phyloP scores from a whole-genome alignment of 2,329 filamentous ascomycete genomes.

The Fusarium ambrosium region DNA sequence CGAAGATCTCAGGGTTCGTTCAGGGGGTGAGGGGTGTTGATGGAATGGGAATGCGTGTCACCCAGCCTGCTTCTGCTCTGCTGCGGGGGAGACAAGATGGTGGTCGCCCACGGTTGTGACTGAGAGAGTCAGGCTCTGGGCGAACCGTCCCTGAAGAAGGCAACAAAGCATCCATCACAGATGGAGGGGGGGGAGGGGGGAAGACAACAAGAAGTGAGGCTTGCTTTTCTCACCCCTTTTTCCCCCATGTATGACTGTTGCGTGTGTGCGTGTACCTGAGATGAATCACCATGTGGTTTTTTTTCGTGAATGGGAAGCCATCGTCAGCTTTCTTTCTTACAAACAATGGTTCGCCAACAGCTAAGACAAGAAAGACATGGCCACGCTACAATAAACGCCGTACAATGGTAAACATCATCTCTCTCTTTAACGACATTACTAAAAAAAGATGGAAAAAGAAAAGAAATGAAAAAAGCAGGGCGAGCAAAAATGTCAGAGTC shows the following conservation, averaged over 20 bases:
- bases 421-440: not conserved
- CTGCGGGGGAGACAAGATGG: not conserved
- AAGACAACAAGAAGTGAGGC: slow-evolving; percentile 20
- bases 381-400: not conserved
- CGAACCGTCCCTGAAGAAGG: not conserved
- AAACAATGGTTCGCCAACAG: slow-evolving; percentile 1
- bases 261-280: not conserved
- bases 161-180: not conserved
- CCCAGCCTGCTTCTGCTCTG: not conserved
- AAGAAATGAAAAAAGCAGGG: slow-evolving; percentile 16
- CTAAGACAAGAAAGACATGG: slow-evolving; percentile 2
- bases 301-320: not conserved
- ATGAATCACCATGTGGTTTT: not conserved
- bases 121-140: not conserved
- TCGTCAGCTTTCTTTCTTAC: not conserved
- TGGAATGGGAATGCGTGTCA: slow-evolving; percentile 1
- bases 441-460: not conserved
- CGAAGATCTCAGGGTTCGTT: slow-evolving; percentile 1
- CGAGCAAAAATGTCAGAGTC: slow-evolving; percentile 9
- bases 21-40: not conserved
- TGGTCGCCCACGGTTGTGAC: not conserved
- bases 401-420: not conserved
- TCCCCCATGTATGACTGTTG: not conserved
- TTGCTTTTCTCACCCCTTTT: not conserved
- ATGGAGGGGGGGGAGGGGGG: not conserved